phyloP scores from a whole-genome alignment of 2,329 filamentous ascomycete genomes.

The Fusarium nanum region DNA sequence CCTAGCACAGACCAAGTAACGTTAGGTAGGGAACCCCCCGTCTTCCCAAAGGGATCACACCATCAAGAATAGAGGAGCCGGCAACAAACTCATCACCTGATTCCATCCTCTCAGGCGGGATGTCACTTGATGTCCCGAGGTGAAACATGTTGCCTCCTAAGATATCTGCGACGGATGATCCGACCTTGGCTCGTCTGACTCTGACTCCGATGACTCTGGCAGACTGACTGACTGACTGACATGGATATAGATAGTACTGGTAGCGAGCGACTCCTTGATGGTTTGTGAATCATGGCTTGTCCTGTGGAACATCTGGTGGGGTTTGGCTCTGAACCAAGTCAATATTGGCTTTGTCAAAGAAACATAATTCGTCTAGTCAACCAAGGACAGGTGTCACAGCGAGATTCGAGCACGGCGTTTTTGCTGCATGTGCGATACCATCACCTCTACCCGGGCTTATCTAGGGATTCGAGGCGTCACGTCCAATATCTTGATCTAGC shows the following conservation, averaged over 20 bases:
- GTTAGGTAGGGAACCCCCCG: constrained; percentile 6
- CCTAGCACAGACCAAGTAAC: constrained; percentile 29
- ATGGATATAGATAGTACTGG: neutral
- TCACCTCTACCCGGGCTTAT: neutral
- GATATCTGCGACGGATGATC: constrained; percentile 19
- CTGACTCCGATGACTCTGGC: neutral
- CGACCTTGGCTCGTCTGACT: constrained; percentile 21
- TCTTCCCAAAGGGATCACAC: constrained; percentile 18
- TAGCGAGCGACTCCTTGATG: neutral
- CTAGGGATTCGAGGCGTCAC: neutral
- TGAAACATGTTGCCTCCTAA: constrained; percentile 41
- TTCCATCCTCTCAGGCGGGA: constrained; percentile 13
- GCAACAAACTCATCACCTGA: constrained; percentile 36
- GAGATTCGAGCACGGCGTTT: constrained; percentile 5
- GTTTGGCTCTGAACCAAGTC: neutral
- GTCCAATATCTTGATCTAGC: neutral
- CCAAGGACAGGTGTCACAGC: constrained; percentile 8
- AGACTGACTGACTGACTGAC: constrained; percentile 4
- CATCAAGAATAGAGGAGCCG: constrained; percentile 9
- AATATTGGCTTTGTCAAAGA: constrained; percentile 4
- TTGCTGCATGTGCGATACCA: neutral
- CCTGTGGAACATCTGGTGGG: neutral
- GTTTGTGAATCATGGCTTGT: constrained; percentile 12
- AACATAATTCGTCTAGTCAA: neutral
- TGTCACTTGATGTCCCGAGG: constrained; percentile 37